Evolutionary conservation across 2,329 filamentous ascomycete species (phyloP).

Genomic region (Thielaviopsis punctulata): DNA sequence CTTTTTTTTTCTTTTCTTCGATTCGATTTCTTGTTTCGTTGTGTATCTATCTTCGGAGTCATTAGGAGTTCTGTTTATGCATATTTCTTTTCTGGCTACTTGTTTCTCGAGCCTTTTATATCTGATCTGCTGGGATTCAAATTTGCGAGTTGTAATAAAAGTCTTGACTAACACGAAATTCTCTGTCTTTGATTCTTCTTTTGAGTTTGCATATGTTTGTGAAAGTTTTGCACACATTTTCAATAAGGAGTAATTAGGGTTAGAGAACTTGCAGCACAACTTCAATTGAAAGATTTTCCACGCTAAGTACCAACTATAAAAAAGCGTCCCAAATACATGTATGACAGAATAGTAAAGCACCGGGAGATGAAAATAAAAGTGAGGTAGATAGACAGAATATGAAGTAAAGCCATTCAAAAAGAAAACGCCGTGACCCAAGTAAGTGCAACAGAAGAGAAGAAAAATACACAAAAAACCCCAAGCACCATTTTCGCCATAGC

Average conservation of each 20-base stretch:
- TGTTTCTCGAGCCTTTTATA: conserved; percentile 1
- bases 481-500: not conserved
- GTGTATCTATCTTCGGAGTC: not conserved
- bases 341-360: not conserved
- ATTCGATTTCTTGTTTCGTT: not conserved
- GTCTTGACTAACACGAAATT: not conserved
- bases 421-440: conserved; percentile 12
- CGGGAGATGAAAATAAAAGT: conserved; percentile 3
- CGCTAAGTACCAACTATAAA: not conserved
- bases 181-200: not conserved
- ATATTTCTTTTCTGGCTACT: not conserved
- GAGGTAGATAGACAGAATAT: conserved; percentile 11
- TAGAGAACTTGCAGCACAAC: too few species aligned
- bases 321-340: too few species aligned
- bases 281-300: not conserved
- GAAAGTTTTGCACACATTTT: not conserved
- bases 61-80: not conserved
- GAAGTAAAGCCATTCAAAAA: conserved; percentile 11
- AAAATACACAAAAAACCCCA: conserved; percentile 9
- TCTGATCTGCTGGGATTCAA: conserved; percentile 1
- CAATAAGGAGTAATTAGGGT: too few species aligned
- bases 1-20: not conserved
- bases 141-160: not conserved
- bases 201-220: not conserved
- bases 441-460: conserved; percentile 11